These are phyloP conservation scores for Plasmodium yoelii DNA, from an alignment of 169 alveolate genomes.

Conservation along the genomic window DNA sequence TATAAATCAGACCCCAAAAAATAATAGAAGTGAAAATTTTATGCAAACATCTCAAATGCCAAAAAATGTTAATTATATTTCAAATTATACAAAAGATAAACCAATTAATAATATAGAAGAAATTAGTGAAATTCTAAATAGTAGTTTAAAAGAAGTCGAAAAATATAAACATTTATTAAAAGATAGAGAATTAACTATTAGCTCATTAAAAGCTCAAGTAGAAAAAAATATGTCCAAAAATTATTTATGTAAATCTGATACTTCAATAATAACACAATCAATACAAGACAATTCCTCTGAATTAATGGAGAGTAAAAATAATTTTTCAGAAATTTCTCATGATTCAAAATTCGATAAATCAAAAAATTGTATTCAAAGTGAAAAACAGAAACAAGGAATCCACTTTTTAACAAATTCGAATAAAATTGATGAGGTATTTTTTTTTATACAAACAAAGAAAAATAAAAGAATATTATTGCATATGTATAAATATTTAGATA, in stretches of 20 bases:
- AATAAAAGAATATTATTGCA: neutral
- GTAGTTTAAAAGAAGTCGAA: conserved; percentile 33
- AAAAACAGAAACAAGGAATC: neutral
- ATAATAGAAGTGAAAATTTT: neutral
- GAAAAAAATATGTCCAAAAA: conserved; percentile 19
- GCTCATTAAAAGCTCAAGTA: conserved; percentile 28
- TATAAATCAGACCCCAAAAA: neutral
- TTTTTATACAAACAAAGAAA: neutral
- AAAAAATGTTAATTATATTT: neutral
- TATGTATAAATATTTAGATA: neutral
- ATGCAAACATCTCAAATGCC: neutral
- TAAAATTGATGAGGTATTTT: conserved; percentile 17
- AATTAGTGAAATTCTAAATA: conserved; percentile 17
- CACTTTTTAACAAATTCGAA: neutral
- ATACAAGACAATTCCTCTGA: conserved; percentile 7
- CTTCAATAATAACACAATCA: neutral
- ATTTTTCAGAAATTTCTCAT: neutral
- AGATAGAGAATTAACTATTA: conserved; percentile 47
- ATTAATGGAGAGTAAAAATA: neutral
- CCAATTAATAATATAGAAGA: neutral
- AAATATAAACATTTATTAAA: conserved; percentile 29
- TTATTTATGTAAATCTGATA: conserved; percentile 1
- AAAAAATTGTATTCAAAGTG: neutral
- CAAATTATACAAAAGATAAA: conserved; percentile 1
- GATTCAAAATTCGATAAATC: neutral